A percentile compares a stretch with the other conserved stretches of the same genome.
phyloP scores from a whole-genome alignment of 2,329 filamentous ascomycete species.

The Colletotrichum sansevieriae region DNA sequence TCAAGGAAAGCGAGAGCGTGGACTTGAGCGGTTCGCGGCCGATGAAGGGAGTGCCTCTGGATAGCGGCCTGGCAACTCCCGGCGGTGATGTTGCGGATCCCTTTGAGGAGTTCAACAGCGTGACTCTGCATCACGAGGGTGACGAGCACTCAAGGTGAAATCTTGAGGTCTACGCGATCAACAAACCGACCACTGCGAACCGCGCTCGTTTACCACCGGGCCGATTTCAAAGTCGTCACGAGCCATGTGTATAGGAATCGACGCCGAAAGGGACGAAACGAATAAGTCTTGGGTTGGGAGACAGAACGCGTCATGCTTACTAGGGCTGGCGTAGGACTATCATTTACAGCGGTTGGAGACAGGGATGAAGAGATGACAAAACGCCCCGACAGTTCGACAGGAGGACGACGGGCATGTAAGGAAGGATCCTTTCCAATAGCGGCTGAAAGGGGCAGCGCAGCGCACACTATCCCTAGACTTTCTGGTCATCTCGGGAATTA shows the following conservation, averaged over 20 bases:
- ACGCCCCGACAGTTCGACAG: slow-evolving; percentile 15
- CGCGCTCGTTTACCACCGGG: not conserved
- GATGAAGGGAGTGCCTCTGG: slow-evolving; percentile 84
- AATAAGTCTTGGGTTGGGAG: not conserved
- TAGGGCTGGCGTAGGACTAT: slow-evolving; percentile 14
- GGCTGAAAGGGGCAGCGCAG: slow-evolving; percentile 5
- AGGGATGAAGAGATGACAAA: slow-evolving; percentile 27
- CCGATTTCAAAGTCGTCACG: not conserved
- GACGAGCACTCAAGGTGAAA: slow-evolving; percentile 64
- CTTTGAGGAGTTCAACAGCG: slow-evolving; percentile 98
- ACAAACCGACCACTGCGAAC: slow-evolving; percentile 4
- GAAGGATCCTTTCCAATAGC: slow-evolving; percentile 13
- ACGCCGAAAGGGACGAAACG: not conserved
- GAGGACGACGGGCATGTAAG: slow-evolving; percentile 15
- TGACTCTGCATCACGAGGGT: slow-evolving; percentile 96
- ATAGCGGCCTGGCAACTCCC: slow-evolving; percentile 87
- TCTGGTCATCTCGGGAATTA: slow-evolving; percentile 24
- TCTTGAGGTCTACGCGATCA: slow-evolving; percentile 40
- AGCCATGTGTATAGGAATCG: slow-evolving; percentile 7
- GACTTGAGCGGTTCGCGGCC: slow-evolving; percentile 77
- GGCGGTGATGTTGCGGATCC: slow-evolving; percentile 85
- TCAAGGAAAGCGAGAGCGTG: slow-evolving; percentile 96
- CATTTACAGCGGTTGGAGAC: slow-evolving; percentile 13
- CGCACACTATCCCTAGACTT: slow-evolving; percentile 1
- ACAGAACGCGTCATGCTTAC: not conserved